These are phyloP conservation scores for Saccharomyces kudriavzevii DNA, from an alignment of 805 yeast species.

Conservation along the genomic window DNA sequence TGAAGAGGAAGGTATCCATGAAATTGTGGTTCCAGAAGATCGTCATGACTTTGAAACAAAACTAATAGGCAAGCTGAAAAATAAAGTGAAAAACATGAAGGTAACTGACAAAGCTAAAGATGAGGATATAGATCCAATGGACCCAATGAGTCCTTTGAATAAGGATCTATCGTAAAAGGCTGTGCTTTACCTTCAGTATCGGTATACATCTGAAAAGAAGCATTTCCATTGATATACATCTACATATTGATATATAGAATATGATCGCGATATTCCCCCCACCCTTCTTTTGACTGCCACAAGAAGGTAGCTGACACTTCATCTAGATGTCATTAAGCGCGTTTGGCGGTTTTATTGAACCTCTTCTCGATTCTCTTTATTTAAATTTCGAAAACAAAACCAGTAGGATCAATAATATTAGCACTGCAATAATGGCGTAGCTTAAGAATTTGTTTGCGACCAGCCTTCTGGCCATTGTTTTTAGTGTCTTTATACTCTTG, in stretches of 20 bases:
- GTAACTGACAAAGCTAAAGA: slow-evolving; percentile 4
- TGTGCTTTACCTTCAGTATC: background rate
- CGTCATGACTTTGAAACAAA: slow-evolving; percentile 7
- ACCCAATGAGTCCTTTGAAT: background rate
- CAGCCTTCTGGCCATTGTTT: slow-evolving; percentile 86
- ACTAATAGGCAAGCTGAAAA: slow-evolving; percentile 13
- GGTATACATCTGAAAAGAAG: background rate
- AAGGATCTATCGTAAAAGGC: background rate
- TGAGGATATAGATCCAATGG: background rate
- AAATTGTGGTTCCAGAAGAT: background rate
- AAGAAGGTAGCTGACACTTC: background rate
- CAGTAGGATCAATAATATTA: slow-evolving; percentile 70
- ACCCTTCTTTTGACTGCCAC: too few species aligned
- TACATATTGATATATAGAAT: background rate
- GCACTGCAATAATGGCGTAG: slow-evolving; percentile 82
- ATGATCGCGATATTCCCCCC: background rate
- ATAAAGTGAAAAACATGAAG: slow-evolving; percentile 12
- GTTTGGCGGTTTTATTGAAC: slow-evolving; percentile 31
- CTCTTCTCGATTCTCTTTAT: slow-evolving; percentile 24
- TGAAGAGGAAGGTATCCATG: slow-evolving; percentile 2
- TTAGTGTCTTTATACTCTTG: slow-evolving; percentile 74
- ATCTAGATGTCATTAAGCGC: slow-evolving; percentile 24
- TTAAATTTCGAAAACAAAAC: slow-evolving; percentile 79
- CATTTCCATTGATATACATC: background rate
- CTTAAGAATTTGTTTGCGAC: slow-evolving; percentile 87